Base-by-base conservation (phyloP, 2,329 filamentous ascomycete genomes). In the Tolypocladium cylindrosporum region DNA sequence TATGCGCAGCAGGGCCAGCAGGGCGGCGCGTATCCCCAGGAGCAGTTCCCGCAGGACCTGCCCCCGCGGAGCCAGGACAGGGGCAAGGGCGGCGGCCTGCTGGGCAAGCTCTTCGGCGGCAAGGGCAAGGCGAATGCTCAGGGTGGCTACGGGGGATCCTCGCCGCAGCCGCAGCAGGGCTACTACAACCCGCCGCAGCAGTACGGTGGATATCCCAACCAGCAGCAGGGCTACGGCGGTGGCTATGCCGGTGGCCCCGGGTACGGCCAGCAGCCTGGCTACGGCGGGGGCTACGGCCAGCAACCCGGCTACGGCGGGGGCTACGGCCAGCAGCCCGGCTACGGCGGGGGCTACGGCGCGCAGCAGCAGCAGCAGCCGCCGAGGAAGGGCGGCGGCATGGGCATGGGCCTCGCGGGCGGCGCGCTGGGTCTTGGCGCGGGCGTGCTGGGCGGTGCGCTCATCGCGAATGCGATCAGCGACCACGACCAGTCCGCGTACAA, bases 401-500 rank as follows among this genome's bases (percentile, higher is more conserved):
- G 63, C 40, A 69, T 93, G 74, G 89, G 90, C n/a, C 79, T 82
- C 60, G 83, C 80, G 1, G 90, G 89, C 54, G 90, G 86, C 55
- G 89, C 89, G 27, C 75, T 96, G 50, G 91, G 91, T 75, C 72
- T 90, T 4, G 91, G 91, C 64, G 91, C 88, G 62, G 91, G 91
- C 71, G 68, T 96, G 68, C 66, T 96, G 1, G 92, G 91, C 64
- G 91, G 91, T 57, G 82, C 84, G 61, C 61, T 96, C 66, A 72
- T 96, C 39, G 86, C 80, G 2, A 78, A 88, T 67, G 86, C 86
- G 1, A 78, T 92, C 55, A 74, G 88, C 58, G 82, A 86, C 60
- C 69, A 80, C 53, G 72, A 89, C 63, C 74, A 87, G 60, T 77
- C 83, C 6, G 80, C 82, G 37, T 87, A 80, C 58, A 65, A 74